Evolutionary conservation across 208 protist species (phyloP), one percentile per base, ranked within the genome.

Genomic region (Kentomonas sorsogonicus): DNA sequence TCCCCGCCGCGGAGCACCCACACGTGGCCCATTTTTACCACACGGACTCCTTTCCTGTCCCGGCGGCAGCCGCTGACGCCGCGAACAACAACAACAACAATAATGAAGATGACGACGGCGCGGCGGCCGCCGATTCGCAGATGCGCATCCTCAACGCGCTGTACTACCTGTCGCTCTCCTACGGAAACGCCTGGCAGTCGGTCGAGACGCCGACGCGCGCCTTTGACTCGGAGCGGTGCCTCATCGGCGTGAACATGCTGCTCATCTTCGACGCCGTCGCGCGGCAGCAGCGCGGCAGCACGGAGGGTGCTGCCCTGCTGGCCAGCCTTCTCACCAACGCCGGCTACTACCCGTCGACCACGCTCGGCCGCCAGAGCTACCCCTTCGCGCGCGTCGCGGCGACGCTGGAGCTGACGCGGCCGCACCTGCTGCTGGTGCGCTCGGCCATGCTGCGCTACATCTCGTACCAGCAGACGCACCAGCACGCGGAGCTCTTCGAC

Each of bases 181-280:
- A 79, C 41, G 68, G 63, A 2, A 89, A 84, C 36, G 80, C 77
- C 10, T 91, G 86, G 83, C 86, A 93, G 76, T 74, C 86, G 23
- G 79, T 93, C 11, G 86, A 93, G 61, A 65, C 55, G 30, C 83
- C 86, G 36, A 77, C 79, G 18, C 74, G 83, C 45, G 54, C 59
- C 47, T 83, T 72, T 61, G 83, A 91, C 54, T 51, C 74, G 13
- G 83, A 91, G 68, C 72, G 83, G 13, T 77, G 69, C 53, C 62
- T 93, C 44, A 69, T 86, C 20, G 50, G 72, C n/a, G 70, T 72
- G 63, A 59, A 44, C 15, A 82, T 93, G 66, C 77, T 87, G 30
- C 46, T 80, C 44, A 77, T 91, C 38, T 93, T 86, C 52, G 86
- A 92, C 58, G 77, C 74, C 25, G 65, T 84, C 36, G 53, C 66